phyloP scores from a whole-genome alignment of 139 green algal species.

The Asterochloris sp. region DNA sequence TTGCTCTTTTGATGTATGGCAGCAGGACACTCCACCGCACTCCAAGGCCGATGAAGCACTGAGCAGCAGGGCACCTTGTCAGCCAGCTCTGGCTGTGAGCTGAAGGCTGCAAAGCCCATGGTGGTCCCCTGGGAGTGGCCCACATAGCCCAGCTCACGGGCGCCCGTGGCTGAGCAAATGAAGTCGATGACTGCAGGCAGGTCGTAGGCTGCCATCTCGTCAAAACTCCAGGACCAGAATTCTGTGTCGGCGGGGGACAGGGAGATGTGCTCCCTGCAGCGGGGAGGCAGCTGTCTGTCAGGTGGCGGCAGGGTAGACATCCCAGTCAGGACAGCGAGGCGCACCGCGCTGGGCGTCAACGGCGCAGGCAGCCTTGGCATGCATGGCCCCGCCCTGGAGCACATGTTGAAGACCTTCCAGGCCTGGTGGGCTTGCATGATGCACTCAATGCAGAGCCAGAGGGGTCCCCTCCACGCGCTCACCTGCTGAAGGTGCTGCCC shows the following conservation, averaged over 20 bases:
- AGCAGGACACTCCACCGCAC: too few species aligned
- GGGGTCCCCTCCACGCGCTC: neutral
- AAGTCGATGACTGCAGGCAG: constrained; percentile 59
- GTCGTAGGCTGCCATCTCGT: constrained; percentile 66
- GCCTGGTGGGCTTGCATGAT: too few species aligned
- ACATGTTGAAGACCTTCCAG: too few species aligned
- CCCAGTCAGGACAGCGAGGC: too few species aligned
- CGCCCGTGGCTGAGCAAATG: constrained; percentile 39
- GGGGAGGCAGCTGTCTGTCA: too few species aligned
- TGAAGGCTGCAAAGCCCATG: constrained; percentile 53
- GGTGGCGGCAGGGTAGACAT: too few species aligned
- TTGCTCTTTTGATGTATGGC: too few species aligned
- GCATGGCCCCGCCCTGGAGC: too few species aligned
- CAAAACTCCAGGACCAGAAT: constrained; percentile 63
- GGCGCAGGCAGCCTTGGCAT: too few species aligned
- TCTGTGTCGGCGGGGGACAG: constrained; percentile 26
- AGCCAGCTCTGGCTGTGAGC: constrained; percentile 28
- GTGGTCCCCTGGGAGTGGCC: constrained; percentile 60
- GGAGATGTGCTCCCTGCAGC: constrained; percentile 36
- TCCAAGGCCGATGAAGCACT: neutral
- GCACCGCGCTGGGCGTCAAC: too few species aligned
- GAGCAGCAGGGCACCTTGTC: neutral
- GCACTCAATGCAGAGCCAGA: too few species aligned
- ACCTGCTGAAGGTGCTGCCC: constrained; percentile 55
- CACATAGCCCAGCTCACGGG: constrained; percentile 21